Evolutionary conservation across 129 eudicot species (phyloP), one percentile per base, ranked within the genome.

Genomic region (Flaveria ramosissima): DNA sequence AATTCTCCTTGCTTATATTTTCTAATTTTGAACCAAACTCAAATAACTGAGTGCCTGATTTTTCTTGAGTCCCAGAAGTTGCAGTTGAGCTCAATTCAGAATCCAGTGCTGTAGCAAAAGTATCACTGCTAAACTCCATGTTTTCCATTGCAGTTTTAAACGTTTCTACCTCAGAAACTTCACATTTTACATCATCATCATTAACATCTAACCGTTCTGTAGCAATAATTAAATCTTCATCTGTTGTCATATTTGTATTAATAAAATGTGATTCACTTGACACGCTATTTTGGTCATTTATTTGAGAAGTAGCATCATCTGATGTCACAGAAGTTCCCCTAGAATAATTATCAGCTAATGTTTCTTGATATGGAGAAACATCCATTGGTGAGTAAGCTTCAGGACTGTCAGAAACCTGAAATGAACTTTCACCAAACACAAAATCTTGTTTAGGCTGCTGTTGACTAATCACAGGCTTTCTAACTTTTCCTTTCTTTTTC

Each of bases 361-460:
- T 85, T 81, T 95, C 94, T n/a, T 70, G 89, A 83, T 86, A 91
- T 23, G 99, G 99, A 14, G 97, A 95, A 70, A 83, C 74, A 71
- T 95, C 99, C 99, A 95, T 95, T 5, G 97, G 99, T 1, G 99
- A 95, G 75, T 85, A 95, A 39, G 91, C 82, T 77, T 89, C 93
- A 48, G 74, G 86, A 47, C 88, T 77, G 3, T 95, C 92, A 0
- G 72, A 20, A 70, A 64, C 59, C 72, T 81, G 80, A 39, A 27
- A 61, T 52, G 83, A 64, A 76, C 76, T 84, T 75, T 77, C 72
- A 45, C 72, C 72, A 3, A 82, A 75, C 48, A 74, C 24, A 27
- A 71, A 82, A 10, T 80, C 75, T 69, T 74, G 74, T 47, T 59
- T 79, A 23, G 70, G 83, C 72, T 43, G 78, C 70, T 20, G 42